Evolutionary conservation across 352 stramenopile genomes (phyloP).

Genomic region (Pythium chondricola): DNA sequence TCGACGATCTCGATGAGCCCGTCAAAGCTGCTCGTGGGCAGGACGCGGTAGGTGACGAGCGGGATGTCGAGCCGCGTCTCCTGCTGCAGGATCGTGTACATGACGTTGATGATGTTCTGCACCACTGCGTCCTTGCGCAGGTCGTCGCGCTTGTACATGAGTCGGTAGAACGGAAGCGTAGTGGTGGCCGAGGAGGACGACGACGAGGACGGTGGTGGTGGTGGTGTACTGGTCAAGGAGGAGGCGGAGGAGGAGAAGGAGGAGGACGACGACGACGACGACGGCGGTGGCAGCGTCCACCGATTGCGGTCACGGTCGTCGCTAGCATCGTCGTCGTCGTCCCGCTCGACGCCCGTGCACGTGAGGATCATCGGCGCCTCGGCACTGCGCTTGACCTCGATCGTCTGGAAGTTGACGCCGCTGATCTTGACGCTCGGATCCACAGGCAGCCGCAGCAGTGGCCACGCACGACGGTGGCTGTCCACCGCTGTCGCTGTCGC

Average conservation of each 20-base stretch:
- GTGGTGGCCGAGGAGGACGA: not conserved
- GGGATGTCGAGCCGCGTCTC: constrained; percentile 77
- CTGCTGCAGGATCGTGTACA: constrained; percentile 84
- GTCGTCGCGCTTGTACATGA: constrained; percentile 88
- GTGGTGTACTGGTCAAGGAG: constrained; percentile 3
- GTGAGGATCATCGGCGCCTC: constrained; percentile 78
- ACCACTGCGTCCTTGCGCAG: constrained; percentile 80
- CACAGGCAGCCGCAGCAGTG: constrained; percentile 56
- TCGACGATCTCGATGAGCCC: constrained; percentile 85
- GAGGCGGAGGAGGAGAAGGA: not conserved
- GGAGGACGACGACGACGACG: not conserved
- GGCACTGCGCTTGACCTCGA: constrained; percentile 77
- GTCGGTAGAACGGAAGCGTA: constrained; percentile 47
- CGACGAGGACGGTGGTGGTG: not conserved
- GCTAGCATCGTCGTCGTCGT: constrained; percentile 75
- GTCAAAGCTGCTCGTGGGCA: constrained; percentile 79
- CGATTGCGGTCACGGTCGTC: constrained; percentile 5
- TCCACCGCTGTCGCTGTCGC: not conserved
- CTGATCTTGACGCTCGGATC: constrained; percentile 67
- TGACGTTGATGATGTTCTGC: constrained; percentile 88
- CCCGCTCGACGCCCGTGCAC: constrained; percentile 66
- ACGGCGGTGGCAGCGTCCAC: constrained; percentile 2
- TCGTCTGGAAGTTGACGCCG: constrained; percentile 63
- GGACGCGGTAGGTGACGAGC: constrained; percentile 81
- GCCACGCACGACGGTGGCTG: not conserved